These are phyloP conservation scores for Globisporangium cederbergense DNA, from an alignment of 352 stramenopile species.

Conservation along the genomic window DNA sequence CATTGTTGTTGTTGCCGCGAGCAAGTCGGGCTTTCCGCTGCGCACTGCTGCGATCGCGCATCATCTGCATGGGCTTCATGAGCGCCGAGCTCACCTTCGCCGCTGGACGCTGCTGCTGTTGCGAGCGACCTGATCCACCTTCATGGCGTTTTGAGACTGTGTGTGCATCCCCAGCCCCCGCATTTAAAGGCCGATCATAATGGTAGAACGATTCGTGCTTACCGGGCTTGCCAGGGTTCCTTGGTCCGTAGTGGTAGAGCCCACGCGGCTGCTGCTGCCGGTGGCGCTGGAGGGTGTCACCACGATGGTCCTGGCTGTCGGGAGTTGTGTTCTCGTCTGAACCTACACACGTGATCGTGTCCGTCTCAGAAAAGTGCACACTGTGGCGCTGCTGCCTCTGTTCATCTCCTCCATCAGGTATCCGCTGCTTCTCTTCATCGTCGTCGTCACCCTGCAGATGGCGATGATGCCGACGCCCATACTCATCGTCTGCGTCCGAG, in stretches of 20 bases:
- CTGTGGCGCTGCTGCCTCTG: slow-evolving; percentile 5
- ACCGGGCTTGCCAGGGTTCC: not conserved
- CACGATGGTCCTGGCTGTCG: slow-evolving; percentile 21
- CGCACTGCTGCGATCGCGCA: slow-evolving; percentile 16
- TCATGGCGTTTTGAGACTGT: not conserved
- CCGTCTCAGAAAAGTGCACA: slow-evolving; percentile 14
- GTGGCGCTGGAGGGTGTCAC: slow-evolving; percentile 20
- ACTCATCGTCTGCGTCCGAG: not conserved
- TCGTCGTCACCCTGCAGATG: not conserved
- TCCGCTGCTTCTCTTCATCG: not conserved
- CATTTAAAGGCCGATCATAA: not conserved
- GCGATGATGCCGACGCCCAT: not conserved
- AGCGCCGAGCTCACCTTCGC: slow-evolving; percentile 19
- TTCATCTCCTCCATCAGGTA: not conserved
- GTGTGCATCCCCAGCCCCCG: not conserved
- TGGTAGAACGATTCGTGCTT: slow-evolving; percentile 7
- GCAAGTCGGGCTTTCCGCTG: slow-evolving; percentile 8
- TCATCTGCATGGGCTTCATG: slow-evolving; percentile 22
- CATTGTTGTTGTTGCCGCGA: not conserved
- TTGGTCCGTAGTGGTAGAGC: slow-evolving; percentile 8
- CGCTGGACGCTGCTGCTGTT: not conserved
- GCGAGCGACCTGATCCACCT: not conserved
- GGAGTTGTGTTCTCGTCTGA: slow-evolving; percentile 26
- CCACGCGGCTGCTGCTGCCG: not conserved
- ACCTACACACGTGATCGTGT: slow-evolving; percentile 22